Evolutionary conservation across 208 protist species (phyloP), one percentile per base, ranked within the genome.

Genomic region (Acanthamoeba triangularis): DNA sequence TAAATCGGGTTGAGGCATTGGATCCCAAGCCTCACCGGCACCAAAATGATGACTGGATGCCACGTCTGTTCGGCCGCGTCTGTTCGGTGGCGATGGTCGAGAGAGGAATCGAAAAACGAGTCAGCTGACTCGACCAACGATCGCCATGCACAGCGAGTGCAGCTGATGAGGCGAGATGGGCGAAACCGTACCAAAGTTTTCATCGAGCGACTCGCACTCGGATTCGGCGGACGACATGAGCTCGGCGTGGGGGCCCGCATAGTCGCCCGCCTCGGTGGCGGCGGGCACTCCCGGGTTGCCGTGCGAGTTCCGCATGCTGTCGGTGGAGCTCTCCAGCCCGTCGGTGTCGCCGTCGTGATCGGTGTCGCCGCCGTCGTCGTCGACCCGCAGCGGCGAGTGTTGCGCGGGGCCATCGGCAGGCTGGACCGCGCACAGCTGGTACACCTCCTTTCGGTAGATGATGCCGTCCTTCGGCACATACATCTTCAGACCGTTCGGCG

Each of bases 21-120:
- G 28, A 97, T 28, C 52, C 96, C 96, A 33, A 97, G 49, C 54
- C 95, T 41, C 61, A 97, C 63, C 33, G 96, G 96, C 52, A 97
- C 82, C 13, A 97, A 67, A 13, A 97, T 87, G 23, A 97, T 59
- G 1, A 97, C 30, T 20, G 96, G 96, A 67, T 25, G 82, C 96
- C 96, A 97, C 47, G 54, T 67, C n/a, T 47, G 54, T 44, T 69
- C 59, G 8, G 49, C 52, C 13, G 61, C 61, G 28, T 67, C 61
- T 67, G 59, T 28, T 16, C 13, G 6, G 59, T 54, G 5, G 5
- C 8, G 5, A 54, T 13, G 49, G 49, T 41, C 2, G 37, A 41
- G 3, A 41, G 37, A 41, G 37, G 3, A 3, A 41, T 1, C 1
- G 37, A 41, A 3, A 41, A 3, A 41, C 8, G 11, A 18, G 52